Evolutionary conservation across 345 rosid species (phyloP), one percentile per base, ranked within the genome.

Genomic region (Mallotus nudiflorus): DNA sequence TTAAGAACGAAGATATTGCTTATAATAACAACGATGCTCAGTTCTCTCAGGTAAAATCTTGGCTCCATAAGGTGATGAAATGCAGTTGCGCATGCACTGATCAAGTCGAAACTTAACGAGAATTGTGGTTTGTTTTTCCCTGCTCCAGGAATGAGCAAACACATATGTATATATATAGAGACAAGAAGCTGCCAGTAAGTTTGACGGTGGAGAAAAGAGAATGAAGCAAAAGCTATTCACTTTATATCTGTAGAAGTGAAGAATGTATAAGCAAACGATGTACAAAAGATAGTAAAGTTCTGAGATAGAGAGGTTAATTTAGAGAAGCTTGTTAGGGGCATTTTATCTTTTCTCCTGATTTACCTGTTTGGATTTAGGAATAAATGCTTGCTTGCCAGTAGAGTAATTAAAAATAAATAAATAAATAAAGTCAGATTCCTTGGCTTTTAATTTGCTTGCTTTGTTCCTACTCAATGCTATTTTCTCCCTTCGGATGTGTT

Each of bases 381-480:
- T 78, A 77, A 65, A 59, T 75, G 80, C 78, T 80, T 80, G 80
- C 86, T 80, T 83, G 70, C 51, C 16, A 33, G 33, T 46, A 50
- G 77, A 80, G 83, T 66, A 77, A 79, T 31, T 66, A 29, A 8
- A 24, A 50, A 63, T 16, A 49, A 66, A 42, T 62, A 40, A n/a
- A n/a, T n/a, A n/a, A n/a, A n/a, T n/a, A n/a, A n/a, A n/a, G n/a
- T n/a, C n/a, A n/a, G n/a, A n/a, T n/a, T n/a, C n/a, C n/a, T 70
- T 71, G 8, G 27, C 27, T 20, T 20, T 79, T 56, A 9, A 42
- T 20, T 77, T 74, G 62, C 82, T 83, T 80, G 72, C 63, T 80
- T 78, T 20, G 15, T 62, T 62, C 56, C 70, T 50, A 83, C 83
- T 83, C 82, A 77, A 72, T 33, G 69, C 28, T n/a, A n/a, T n/a